Evolutionary conservation across 1,139 yeast species (phyloP).

Genomic region (Meyerozyma carpophila): DNA sequence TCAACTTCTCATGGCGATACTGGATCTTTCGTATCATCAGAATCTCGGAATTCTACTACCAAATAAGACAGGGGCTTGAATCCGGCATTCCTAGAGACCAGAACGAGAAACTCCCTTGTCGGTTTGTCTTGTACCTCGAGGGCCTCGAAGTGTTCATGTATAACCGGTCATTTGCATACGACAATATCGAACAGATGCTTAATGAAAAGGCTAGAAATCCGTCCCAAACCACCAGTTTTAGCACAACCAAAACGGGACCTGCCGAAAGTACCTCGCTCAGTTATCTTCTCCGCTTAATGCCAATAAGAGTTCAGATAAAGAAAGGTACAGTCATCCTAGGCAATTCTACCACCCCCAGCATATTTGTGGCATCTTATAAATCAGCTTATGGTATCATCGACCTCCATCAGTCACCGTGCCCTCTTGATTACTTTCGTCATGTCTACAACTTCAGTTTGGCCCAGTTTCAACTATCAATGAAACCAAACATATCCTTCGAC

Average conservation of each 20-base stretch:
- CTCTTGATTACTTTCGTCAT: constrained; percentile 52
- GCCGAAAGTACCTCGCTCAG: not conserved
- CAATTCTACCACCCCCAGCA: constrained; percentile 68
- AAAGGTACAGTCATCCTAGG: constrained; percentile 79
- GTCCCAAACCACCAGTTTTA: not conserved
- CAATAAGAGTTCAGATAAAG: constrained; percentile 51
- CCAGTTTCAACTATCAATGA: constrained; percentile 53
- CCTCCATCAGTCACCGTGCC: constrained; percentile 41
- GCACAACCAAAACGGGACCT: not conserved
- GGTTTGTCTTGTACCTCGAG: constrained; percentile 55
- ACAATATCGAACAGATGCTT: constrained; percentile 48
- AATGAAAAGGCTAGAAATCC: constrained; percentile 15
- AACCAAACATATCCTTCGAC: constrained; percentile 61
- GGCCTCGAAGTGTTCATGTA: constrained; percentile 82
- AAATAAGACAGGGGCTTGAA: constrained; percentile 18
- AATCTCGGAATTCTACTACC: constrained; percentile 33
- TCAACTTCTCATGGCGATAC: constrained; percentile 83
- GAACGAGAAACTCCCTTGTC: constrained; percentile 51
- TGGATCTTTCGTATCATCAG: constrained; percentile 62
- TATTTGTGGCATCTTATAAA: constrained; percentile 58
- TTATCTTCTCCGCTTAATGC: constrained; percentile 40
- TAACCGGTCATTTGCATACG: constrained; percentile 75
- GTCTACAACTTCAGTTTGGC: constrained; percentile 38
- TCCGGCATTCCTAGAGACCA: constrained; percentile 12
- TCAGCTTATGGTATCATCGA: constrained; percentile 59